These are phyloP conservation scores for Cyclocybe aegerita DNA, from an alignment of 768 basidiomycete species.

Conservation along the genomic window DNA sequence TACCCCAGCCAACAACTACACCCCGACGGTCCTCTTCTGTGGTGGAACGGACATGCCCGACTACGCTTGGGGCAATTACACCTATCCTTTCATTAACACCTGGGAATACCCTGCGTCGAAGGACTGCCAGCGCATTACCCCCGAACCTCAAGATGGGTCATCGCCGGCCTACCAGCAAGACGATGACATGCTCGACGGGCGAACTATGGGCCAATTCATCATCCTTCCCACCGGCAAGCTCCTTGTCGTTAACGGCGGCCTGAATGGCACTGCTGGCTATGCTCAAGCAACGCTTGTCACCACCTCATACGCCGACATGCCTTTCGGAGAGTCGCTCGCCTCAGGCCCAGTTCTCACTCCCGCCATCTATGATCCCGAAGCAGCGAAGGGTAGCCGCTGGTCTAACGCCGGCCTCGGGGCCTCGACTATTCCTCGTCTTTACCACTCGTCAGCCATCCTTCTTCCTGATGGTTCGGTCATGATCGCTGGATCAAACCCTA, in stretches of 20 bases:
- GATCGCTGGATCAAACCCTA: constrained; percentile 92
- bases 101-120: constrained; percentile 67
- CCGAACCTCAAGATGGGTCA: constrained; percentile 75
- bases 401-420: constrained; percentile 62
- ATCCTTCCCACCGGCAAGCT: constrained; percentile 75
- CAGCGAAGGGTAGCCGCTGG: constrained; percentile 72
- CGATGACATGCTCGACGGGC: constrained; percentile 69
- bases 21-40: constrained; percentile 85
- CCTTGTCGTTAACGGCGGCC: constrained; percentile 81
- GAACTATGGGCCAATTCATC: constrained; percentile 96
- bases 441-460: constrained; percentile 89
- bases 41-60: constrained; percentile 84
- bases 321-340: constrained; percentile 72
- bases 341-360: constrained; percentile 77
- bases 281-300: constrained; percentile 56
- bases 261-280: constrained; percentile 92
- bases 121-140: constrained; percentile 83
- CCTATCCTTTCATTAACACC: constrained; percentile 70
- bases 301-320: constrained; percentile 50
- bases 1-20: constrained; percentile 86
- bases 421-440: constrained; percentile 75
- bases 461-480: constrained; percentile 85
- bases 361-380: constrained; percentile 79
- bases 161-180: constrained; percentile 63
- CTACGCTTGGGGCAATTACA: constrained; percentile 75